phyloP scores from a whole-genome alignment of 805 yeast genomes.

The Candida nitratophila region DNA sequence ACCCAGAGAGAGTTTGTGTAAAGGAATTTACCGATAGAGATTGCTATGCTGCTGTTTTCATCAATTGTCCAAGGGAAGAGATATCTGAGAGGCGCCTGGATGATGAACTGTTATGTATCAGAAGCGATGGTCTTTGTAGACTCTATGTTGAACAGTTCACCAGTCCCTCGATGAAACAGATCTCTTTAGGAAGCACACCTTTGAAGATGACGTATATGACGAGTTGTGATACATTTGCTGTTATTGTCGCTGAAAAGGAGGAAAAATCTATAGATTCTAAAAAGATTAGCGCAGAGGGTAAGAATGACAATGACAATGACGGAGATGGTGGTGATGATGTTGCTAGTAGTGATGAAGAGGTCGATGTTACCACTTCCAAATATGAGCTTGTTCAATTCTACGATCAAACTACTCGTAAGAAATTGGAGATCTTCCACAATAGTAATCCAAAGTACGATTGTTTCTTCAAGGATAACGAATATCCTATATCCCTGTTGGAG shows the following conservation, averaged over 20 bases:
- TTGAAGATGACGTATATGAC: conserved; percentile 17
- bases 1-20: conserved; percentile 20
- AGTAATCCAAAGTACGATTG: neutral
- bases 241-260: conserved; percentile 6
- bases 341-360: neutral
- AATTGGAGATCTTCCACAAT: neutral
- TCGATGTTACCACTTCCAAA: neutral
- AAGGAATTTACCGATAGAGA: conserved; percentile 17
- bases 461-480: neutral
- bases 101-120: conserved; percentile 18
- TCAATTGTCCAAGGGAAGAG: conserved; percentile 3
- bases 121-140: conserved; percentile 28
- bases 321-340: neutral
- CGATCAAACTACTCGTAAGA: neutral
- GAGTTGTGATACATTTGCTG: conserved; percentile 15
- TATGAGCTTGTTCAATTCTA: neutral
- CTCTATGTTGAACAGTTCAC: conserved; percentile 9
- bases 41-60: conserved; percentile 9
- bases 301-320: too few relatives aligned
- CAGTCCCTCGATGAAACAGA: conserved; percentile 15
- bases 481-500: neutral
- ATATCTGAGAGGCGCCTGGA: conserved; percentile 4
- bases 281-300: neutral
- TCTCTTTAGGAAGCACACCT: conserved; percentile 19
- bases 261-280: neutral